Percentiles rank a stretch among this genome's conserved stretches.
phyloP scores from a whole-genome alignment of 768 basidiomycete genomes.

The Tricholoma bakamatsutake region DNA sequence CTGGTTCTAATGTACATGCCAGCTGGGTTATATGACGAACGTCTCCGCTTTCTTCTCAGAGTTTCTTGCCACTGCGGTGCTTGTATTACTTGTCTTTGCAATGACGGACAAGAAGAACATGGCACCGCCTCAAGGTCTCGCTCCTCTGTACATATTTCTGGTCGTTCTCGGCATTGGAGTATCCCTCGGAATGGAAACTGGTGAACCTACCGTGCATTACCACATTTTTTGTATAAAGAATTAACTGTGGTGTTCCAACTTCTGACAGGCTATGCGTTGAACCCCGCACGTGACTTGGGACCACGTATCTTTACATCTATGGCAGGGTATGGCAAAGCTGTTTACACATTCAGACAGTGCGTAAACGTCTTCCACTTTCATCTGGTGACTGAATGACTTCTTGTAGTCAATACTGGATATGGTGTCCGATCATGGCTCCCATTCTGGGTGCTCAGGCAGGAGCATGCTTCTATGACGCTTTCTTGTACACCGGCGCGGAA shows the following conservation, averaged over 20 bases:
- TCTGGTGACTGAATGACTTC: slow-evolving; percentile 10
- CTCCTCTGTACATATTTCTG: slow-evolving; percentile 52
- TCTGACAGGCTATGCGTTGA: slow-evolving; percentile 29
- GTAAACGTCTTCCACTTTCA: slow-evolving; percentile 10
- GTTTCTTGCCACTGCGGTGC: slow-evolving; percentile 52
- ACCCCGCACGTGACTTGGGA: slow-evolving; percentile 42
- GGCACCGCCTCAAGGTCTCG: slow-evolving; percentile 43
- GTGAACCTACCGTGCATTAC: slow-evolving; percentile 8
- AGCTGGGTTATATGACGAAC: slow-evolving; percentile 34
- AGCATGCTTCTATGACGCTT: slow-evolving; percentile 48
- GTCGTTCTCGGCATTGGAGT: slow-evolving; percentile 50
- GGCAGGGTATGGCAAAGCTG: slow-evolving; percentile 56
- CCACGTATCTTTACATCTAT: slow-evolving; percentile 62
- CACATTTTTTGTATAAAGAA: not conserved
- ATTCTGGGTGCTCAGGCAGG: slow-evolving; percentile 52
- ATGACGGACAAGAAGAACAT: slow-evolving; percentile 47
- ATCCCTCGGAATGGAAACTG: slow-evolving; percentile 58
- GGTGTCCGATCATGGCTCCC: slow-evolving; percentile 56
- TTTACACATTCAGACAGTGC: slow-evolving; percentile 34
- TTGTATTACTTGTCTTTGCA: slow-evolving; percentile 49
- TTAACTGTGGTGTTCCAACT: not conserved
- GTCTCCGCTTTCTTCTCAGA: slow-evolving; percentile 40
- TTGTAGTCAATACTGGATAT: slow-evolving; percentile 66
- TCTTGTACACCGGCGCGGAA: slow-evolving; percentile 54
- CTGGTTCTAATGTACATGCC: not conserved